Evolutionary conservation across 2,329 filamentous ascomycete species (phyloP).

Genomic region (Phialophora tarda): DNA sequence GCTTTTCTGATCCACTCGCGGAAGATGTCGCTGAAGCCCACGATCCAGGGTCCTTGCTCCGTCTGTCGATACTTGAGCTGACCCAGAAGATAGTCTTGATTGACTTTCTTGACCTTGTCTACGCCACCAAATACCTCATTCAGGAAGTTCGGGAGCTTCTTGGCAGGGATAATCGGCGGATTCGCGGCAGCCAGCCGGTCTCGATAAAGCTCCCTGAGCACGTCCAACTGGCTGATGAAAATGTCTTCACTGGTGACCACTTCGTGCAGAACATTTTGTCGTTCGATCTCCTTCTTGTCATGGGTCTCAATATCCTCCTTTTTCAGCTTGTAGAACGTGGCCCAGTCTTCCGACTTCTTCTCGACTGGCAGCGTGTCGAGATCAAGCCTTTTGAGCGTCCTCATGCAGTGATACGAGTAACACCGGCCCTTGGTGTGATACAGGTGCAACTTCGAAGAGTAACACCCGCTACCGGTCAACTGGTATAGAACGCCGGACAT

Average conservation of each 20-base stretch:
- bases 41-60: slow-evolving; percentile 93
- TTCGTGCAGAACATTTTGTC: slow-evolving; percentile 93
- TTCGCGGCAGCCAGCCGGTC: slow-evolving; percentile 75
- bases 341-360: slow-evolving; percentile 80
- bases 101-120: slow-evolving; percentile 84
- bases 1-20: slow-evolving; percentile 98
- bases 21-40: slow-evolving; percentile 95
- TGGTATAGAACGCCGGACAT: slow-evolving; percentile 94
- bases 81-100: slow-evolving; percentile 88
- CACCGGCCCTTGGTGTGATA: slow-evolving; percentile 72
- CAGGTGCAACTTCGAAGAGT: slow-evolving; percentile 79
- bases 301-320: slow-evolving; percentile 75
- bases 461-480: slow-evolving; percentile 88
- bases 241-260: slow-evolving; percentile 91
- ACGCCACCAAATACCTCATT: slow-evolving; percentile 87
- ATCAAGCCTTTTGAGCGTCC: slow-evolving; percentile 93
- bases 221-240: slow-evolving; percentile 87
- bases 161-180: slow-evolving; percentile 79
- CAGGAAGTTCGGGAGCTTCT: slow-evolving; percentile 79
- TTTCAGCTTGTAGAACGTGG: slow-evolving; percentile 81
- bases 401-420: slow-evolving; percentile 91
- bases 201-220: slow-evolving; percentile 82
- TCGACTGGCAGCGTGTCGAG: slow-evolving; percentile 64
- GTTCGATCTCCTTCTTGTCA: slow-evolving; percentile 84
- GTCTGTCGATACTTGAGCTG: slow-evolving; percentile 96